phyloP scores from a whole-genome alignment of 2,329 filamentous ascomycete genomes.

The Penicillium janthinellum region DNA sequence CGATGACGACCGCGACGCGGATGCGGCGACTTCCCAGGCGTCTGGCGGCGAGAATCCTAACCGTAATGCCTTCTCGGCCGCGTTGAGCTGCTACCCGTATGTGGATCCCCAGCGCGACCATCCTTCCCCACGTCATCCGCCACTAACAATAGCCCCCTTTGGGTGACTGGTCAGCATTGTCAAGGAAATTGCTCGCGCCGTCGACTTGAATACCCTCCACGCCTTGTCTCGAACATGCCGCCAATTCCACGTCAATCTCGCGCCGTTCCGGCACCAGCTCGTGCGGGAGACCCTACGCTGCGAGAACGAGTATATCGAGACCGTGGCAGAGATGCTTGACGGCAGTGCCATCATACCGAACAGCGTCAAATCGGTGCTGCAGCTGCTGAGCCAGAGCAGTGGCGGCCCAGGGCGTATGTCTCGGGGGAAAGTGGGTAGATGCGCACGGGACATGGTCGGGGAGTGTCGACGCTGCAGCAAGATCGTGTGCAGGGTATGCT shows the following conservation, averaged over 20 bases:
- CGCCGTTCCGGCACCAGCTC: conserved; percentile 76
- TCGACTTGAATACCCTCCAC: conserved; percentile 87
- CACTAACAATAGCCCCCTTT: conserved; percentile 12
- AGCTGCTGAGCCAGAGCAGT: conserved; percentile 31
- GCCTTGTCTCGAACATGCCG: conserved; percentile 80
- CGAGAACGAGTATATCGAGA: conserved; percentile 63
- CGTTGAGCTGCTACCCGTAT: conserved; percentile 54
- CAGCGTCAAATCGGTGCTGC: conserved; percentile 36
- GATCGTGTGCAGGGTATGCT: conserved; percentile 77
- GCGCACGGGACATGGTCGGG: conserved; percentile 83
- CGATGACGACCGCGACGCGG: conserved; percentile 13
- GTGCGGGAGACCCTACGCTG: conserved; percentile 77
- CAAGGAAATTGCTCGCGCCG: conserved; percentile 69
- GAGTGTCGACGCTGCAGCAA: conserved; percentile 77
- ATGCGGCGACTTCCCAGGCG: background rate
- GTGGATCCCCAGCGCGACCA: conserved; percentile 17
- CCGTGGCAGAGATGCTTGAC: conserved; percentile 44
- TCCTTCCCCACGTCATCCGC: conserved; percentile 4
- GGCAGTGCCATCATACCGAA: conserved; percentile 41
- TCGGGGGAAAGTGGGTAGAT: conserved; percentile 72
- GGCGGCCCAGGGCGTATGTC: conserved; percentile 46
- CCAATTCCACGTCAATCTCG: conserved; percentile 72
- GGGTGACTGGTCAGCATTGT: conserved; percentile 63
- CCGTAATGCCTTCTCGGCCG: conserved; percentile 43
- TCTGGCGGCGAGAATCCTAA: conserved; percentile 20